Evolutionary conservation across 805 yeast genomes (phyloP), one percentile per base, ranked within the genome.

Genomic region (Tetrapisispora phaffii): DNA sequence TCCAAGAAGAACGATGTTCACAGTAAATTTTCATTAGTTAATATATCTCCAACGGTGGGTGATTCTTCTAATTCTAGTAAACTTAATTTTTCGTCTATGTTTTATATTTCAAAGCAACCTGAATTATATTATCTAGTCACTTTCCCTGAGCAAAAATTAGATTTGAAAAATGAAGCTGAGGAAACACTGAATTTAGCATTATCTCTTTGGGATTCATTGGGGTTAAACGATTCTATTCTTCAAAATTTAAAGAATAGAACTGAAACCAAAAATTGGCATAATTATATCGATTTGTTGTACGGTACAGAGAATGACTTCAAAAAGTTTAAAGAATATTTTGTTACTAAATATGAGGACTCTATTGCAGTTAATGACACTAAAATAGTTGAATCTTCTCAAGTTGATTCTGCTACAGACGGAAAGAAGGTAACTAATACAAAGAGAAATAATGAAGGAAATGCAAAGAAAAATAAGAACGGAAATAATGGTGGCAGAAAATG

Each of bases 401-500:
- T 28, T 13, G 12, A 13, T 9, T 16, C 22, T 24, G 5, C 22
- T 12, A 31, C 28, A 21, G 49, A 48, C 37, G 42, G 16, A 4
- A 47, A 50, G 33, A 55, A 49, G 32, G 28, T n/a, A 1, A 35
- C 19, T 17, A 36, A 35, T 3, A 7, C 7, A 13, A 39, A 34
- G 3, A 32, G 5, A 6, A 40, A 23, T 7, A 29, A 28, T 29
- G 44, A 26, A 49, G 46, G 43, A 26, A 52, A 21, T 32, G 16
- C 8, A 37, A 45, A 36, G 12, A 39, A 19, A 36, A 23, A 10
- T 23, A 24, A 16, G 7, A 17, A 12, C 13, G 29, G 26, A 24
- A 39, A 43, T 19, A 24, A 39, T 17, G 71, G 55, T n/a, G 63
- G 62, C 68, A 58, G 90, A 55, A 79, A 73, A 56, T 81, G 86